Evolutionary conservation across 306 rosid species (phyloP), one percentile per base, ranked within the genome.

Genomic region (Ochetophila trinervis): DNA sequence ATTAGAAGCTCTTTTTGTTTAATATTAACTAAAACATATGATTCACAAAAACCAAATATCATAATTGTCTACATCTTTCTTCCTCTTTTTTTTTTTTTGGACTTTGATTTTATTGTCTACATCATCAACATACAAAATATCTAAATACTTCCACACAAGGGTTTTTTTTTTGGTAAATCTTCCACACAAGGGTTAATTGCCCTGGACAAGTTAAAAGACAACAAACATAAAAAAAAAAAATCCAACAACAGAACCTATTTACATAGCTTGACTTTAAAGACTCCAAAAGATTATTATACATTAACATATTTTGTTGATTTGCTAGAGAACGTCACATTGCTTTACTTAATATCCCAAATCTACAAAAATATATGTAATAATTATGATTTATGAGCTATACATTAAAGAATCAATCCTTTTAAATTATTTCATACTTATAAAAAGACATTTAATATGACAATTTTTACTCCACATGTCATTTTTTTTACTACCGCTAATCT

Each of bases 61-160:
- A 47, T 23, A 63, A 63, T 63, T 63, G 68, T 63, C 68, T 5
- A 49, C 16, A 48, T n/a, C n/a, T n/a, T n/a, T n/a, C n/a, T n/a
- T n/a, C n/a, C n/a, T n/a, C n/a, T n/a, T n/a, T n/a, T n/a, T n/a
- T n/a, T n/a, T n/a, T n/a, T n/a, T n/a, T n/a, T n/a, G n/a, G n/a
- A n/a, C n/a, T n/a, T n/a, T n/a, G n/a, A n/a, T n/a, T n/a, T n/a
- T n/a, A n/a, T n/a, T n/a, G n/a, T n/a, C n/a, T n/a, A n/a, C n/a
- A n/a, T n/a, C n/a, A n/a, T 63, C 68, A 49, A 9, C 68, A 63
- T 63, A 27, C 24, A 47, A 27, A 47, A 47, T 24, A 22, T 23
- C 4, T 13, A 62, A 21, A 49, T 27, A 63, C 57, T 17, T 63
- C 30, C 11, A 44, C 44, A 27, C n/a, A 5, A 63, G 68, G 48